Percentiles rank a stretch among this genome's conserved stretches.
These are phyloP conservation scores for Ceratocystis destructans DNA, from an alignment of 2,329 filamentous ascomycete genomes.

Conservation along the genomic window DNA sequence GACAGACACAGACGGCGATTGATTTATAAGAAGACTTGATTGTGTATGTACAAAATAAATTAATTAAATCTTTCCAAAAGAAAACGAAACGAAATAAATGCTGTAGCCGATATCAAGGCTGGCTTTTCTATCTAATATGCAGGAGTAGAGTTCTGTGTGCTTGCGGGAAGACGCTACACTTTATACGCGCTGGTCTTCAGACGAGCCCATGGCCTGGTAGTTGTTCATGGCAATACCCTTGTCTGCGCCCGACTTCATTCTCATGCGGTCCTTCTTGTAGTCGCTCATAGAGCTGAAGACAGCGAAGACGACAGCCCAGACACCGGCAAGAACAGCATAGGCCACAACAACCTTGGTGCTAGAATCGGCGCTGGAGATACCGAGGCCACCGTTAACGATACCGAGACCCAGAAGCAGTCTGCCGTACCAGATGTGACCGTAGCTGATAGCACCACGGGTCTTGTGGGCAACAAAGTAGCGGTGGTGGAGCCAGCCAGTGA, in stretches of 20 bases:
- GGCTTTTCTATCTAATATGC: not conserved
- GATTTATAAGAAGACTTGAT: not conserved
- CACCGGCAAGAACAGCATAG: slow-evolving; percentile 41
- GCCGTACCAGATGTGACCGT: slow-evolving; percentile 50
- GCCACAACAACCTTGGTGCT: slow-evolving; percentile 33
- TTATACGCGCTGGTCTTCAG: slow-evolving; percentile 5
- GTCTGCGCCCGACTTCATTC: not conserved
- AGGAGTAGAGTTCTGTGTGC: not conserved
- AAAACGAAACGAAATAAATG: not conserved
- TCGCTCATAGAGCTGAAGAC: slow-evolving; percentile 13
- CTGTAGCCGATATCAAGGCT: not conserved
- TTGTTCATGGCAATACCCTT: slow-evolving; percentile 13
- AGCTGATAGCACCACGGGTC: slow-evolving; percentile 37
- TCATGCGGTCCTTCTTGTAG: slow-evolving; percentile 12
- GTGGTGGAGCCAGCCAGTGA: slow-evolving; percentile 46
- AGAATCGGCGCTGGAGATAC: slow-evolving; percentile 37
- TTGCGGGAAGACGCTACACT: no score
- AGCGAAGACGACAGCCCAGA: slow-evolving; percentile 29
- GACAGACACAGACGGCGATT: not conserved
- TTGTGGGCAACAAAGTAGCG: slow-evolving; percentile 35
- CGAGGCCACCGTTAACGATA: slow-evolving; percentile 50
- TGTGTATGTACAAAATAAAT: not conserved
- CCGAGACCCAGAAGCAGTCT: slow-evolving; percentile 43
- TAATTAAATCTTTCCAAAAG: not conserved
- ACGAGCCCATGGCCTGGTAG: not conserved